A percentile compares a stretch with the other conserved stretches of the same genome.
Evolutionary conservation across 2,329 filamentous ascomycete species (phyloP).

Genomic region (Phaeosphaeriaceae sp.): DNA sequence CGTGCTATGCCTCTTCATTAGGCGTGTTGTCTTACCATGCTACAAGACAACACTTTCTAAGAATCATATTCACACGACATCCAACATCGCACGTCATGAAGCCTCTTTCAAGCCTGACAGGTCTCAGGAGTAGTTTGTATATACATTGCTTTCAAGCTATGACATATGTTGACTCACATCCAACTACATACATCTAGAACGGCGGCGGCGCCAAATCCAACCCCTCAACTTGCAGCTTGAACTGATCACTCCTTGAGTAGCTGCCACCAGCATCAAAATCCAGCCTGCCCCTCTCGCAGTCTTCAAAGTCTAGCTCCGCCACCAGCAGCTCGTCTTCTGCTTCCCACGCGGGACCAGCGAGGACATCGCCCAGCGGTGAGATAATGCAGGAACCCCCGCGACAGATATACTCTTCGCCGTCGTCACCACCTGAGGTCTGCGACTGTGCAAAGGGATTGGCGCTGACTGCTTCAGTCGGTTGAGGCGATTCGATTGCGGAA

Average conservation of each 20-base stretch:
- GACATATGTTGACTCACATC: no score
- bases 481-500: conserved; percentile 31
- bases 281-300: conserved; percentile 80
- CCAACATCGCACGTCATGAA: no score
- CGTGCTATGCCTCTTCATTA: no score
- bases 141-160: no score
- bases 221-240: conserved; percentile 66
- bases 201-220: conserved; percentile 67
- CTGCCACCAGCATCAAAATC: conserved; percentile 86
- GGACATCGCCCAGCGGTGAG: conserved; percentile 77
- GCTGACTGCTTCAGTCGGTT: conserved; percentile 21
- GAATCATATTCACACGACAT: no score
- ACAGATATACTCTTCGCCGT: conserved; percentile 63
- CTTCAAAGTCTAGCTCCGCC: conserved; percentile 83
- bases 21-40: no score
- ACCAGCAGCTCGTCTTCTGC: conserved; percentile 70
- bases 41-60: no score
- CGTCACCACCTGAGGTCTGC: conserved; percentile 12
- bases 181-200: conserved; percentile 22
- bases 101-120: no score
- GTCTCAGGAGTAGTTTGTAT: no score
- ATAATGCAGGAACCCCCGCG: conserved; percentile 85
- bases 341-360: conserved; percentile 86
- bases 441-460: conserved; percentile 17
- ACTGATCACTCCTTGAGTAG: conserved; percentile 77